phyloP scores from a whole-genome alignment of 2,329 filamentous ascomycete genomes.

The Lachnellula suecica region DNA sequence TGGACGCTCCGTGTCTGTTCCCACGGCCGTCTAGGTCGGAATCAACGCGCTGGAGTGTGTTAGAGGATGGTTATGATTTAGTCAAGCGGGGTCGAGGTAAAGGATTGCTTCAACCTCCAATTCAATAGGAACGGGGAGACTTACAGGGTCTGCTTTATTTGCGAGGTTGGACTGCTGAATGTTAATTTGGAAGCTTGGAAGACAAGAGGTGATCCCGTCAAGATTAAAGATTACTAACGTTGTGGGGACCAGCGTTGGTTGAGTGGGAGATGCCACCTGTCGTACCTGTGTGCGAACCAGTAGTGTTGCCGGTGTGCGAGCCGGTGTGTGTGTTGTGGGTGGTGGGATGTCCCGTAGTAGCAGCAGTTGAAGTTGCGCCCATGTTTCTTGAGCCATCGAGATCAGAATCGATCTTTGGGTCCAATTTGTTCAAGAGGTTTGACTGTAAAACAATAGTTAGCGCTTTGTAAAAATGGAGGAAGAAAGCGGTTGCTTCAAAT shows the following conservation, averaged over 20 bases:
- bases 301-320: constrained; percentile 7
- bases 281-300: constrained; percentile 4
- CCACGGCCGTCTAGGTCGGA: constrained; percentile 46
- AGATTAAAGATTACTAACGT: constrained; percentile 38
- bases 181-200: no score
- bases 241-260: constrained; percentile 38
- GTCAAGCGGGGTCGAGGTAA: not conserved
- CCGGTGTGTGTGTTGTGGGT: not conserved
- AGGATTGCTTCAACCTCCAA: no score
- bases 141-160: no score
- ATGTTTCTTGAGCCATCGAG: constrained; percentile 51
- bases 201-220: not conserved
- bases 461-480: no score
- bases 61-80: not conserved
- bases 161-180: no score
- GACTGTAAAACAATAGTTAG: no score
- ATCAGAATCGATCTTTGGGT: constrained; percentile 52
- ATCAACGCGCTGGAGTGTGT: constrained; percentile 40
- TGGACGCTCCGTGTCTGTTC: constrained; percentile 31
- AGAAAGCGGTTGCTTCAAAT: no score
- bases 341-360: not conserved
- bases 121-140: no score
- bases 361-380: constrained; percentile 38
- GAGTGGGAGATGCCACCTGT: constrained; percentile 26
- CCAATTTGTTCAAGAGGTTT: constrained; percentile 50